phyloP scores from a whole-genome alignment of 352 stramenopile genomes.

The Phytophthora foliorum region DNA sequence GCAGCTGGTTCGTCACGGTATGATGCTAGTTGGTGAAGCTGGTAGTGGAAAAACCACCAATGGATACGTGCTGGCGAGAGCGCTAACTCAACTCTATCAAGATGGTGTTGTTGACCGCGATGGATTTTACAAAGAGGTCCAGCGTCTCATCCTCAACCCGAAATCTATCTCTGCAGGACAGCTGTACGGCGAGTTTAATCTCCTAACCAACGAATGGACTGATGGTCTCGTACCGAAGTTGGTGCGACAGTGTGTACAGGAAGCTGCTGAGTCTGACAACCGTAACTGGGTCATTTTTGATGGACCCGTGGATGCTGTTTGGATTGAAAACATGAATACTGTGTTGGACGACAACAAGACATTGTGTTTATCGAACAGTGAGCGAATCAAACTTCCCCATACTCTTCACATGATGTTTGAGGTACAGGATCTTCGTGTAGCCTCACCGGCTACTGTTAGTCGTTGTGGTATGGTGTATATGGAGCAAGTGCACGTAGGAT shows the following conservation, averaged over 20 bases:
- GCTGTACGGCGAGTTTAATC: slow-evolving; percentile 95
- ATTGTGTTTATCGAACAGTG: slow-evolving; percentile 87
- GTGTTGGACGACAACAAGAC: slow-evolving; percentile 93
- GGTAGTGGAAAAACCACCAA: slow-evolving; percentile 92
- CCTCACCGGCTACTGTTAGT: slow-evolving; percentile 90
- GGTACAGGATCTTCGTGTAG: slow-evolving; percentile 91
- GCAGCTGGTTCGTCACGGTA: slow-evolving; percentile 93
- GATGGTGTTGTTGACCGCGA: slow-evolving; percentile 87
- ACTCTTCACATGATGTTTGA: slow-evolving; percentile 96
- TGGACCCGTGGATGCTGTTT: slow-evolving; percentile 91
- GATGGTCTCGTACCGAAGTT: slow-evolving; percentile 94
- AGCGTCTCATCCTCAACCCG: slow-evolving; percentile 92
- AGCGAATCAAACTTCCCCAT: slow-evolving; percentile 88
- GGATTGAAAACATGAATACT: slow-evolving; percentile 95
- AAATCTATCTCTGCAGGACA: slow-evolving; percentile 97
- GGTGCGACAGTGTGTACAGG: slow-evolving; percentile 89
- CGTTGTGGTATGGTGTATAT: slow-evolving; percentile 95
- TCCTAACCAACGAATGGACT: slow-evolving; percentile 96
- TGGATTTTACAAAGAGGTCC: slow-evolving; percentile 90
- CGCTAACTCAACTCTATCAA: slow-evolving; percentile 78
- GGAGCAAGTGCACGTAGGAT: slow-evolving; percentile 89
- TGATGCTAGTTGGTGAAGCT: slow-evolving; percentile 95
- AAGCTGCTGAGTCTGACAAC: slow-evolving; percentile 81
- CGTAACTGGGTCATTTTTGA: slow-evolving; percentile 95
- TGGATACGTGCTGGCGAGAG: slow-evolving; percentile 75